Conservation (phyloP, 2,329 filamentous ascomycete genomes). For the Epichloe gansuensis region DNA sequence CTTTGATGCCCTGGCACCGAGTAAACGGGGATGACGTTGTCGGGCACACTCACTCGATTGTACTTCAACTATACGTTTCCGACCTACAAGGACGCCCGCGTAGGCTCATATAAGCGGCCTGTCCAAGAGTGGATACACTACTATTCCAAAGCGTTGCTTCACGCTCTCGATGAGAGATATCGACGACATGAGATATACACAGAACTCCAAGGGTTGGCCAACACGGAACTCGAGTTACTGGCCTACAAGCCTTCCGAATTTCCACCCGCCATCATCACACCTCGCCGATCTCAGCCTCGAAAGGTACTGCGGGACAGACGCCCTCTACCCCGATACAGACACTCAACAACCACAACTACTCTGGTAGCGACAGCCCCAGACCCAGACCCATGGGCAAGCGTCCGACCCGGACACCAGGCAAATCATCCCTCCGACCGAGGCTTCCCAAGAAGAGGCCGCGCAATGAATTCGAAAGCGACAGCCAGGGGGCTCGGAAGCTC, state of each 20-base stretch:
- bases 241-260: conserved; percentile 18
- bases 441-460: conserved; percentile 33
- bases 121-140: conserved; percentile 31
- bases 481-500: conserved; percentile 23
- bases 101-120: conserved; percentile 28
- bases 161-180: conserved; percentile 24
- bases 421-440: conserved; percentile 9
- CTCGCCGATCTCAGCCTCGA: conserved; percentile 11
- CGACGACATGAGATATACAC: conserved; percentile 17
- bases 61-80: conserved; percentile 23
- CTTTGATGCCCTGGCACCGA: conserved; percentile 8
- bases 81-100: conserved; percentile 11
- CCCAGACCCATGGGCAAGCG: conserved; percentile 19
- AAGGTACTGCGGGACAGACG: not conserved
- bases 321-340: not conserved
- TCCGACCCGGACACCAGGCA: conserved; percentile 9
- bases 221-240: conserved; percentile 15
- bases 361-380: conserved; percentile 13
- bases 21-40: conserved; percentile 13
- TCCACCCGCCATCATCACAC: conserved; percentile 14
- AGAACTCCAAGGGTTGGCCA: conserved; percentile 22
- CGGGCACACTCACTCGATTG: conserved; percentile 16
- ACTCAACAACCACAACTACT: conserved; percentile 10
- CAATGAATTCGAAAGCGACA: conserved; percentile 25
- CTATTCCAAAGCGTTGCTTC: conserved; percentile 29